phyloP scores from a whole-genome alignment of 768 basidiomycete species.

The Tulasnella sp. region DNA sequence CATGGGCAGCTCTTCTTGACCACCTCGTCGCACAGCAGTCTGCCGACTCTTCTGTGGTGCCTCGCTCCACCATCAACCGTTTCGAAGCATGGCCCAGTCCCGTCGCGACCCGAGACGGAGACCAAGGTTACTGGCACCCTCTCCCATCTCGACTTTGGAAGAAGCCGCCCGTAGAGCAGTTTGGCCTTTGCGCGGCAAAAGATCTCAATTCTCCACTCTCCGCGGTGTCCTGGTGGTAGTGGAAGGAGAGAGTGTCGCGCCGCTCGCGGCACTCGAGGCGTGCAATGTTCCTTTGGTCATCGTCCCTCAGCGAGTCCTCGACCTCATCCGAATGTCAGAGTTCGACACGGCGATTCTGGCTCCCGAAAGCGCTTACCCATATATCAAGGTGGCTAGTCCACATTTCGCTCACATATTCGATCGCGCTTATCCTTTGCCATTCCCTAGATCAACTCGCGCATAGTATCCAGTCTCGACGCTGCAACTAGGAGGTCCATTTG shows the following conservation, averaged over 20 bases:
- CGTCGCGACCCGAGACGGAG: conserved; percentile 22
- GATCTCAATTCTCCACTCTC: background rate
- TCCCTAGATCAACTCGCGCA: background rate
- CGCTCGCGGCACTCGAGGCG: background rate
- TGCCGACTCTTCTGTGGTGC: too few relatives aligned
- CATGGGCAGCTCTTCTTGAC: conserved; percentile 37
- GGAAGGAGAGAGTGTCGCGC: background rate
- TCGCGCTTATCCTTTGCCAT: too few relatives aligned
- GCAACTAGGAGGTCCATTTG: background rate
- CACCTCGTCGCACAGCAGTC: conserved; percentile 24
- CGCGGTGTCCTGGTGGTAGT: background rate
- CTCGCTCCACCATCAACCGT: conserved; percentile 24
- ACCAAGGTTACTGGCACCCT: conserved; percentile 34
- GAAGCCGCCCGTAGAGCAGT: conserved; percentile 21
- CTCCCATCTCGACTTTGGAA: conserved; percentile 35
- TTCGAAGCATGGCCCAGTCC: conserved; percentile 21
- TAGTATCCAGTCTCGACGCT: background rate
- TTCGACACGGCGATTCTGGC: background rate
- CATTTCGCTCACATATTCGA: background rate
- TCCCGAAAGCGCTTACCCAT: background rate
- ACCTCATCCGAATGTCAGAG: background rate
- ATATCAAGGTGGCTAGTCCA: background rate
- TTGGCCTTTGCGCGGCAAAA: background rate
- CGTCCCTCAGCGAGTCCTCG: background rate
- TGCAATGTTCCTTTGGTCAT: background rate